Conservation (phyloP, 2,329 filamentous ascomycete species). For the Grosmannia clavigera region DNA sequence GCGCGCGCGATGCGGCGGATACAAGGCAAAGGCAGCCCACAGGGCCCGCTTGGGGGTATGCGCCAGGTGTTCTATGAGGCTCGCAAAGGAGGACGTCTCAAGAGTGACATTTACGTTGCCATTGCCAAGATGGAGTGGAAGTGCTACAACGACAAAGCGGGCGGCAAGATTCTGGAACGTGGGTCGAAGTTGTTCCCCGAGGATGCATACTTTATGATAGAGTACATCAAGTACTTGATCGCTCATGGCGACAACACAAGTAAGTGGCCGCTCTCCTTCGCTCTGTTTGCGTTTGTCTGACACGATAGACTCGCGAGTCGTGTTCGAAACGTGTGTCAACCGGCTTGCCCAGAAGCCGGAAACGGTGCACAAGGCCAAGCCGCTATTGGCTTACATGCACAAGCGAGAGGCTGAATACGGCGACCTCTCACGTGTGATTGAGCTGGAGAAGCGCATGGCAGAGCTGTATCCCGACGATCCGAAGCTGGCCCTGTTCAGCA, state of each 20-base stretch:
- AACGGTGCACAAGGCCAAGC: conserved; percentile 61
- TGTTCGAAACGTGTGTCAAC: conserved; percentile 89
- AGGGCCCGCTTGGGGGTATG: conserved; percentile 51
- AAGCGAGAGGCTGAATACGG: conserved; percentile 92
- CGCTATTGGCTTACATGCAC: conserved; percentile 84
- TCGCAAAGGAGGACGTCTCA: conserved; percentile 72
- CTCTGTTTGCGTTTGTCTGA: conserved; percentile 9
- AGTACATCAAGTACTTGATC: conserved; percentile 92
- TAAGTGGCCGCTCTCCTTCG: conserved; percentile 34
- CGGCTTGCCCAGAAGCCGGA: conserved; percentile 68
- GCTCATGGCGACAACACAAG: conserved; percentile 87
- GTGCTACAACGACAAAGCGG: conserved; percentile 87
- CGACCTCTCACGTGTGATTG: conserved; percentile 79
- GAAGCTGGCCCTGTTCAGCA: conserved; percentile 59
- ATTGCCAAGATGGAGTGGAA: conserved; percentile 89
- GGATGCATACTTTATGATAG: conserved; percentile 83
- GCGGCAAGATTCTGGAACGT: conserved; percentile 90
- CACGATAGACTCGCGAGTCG: conserved; percentile 69
- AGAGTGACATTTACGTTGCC: conserved; percentile 89
- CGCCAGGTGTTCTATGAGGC: conserved; percentile 84
- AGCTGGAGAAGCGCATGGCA: conserved; percentile 83
- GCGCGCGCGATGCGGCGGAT: conserved; percentile 90
- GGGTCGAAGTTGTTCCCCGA: conserved; percentile 88
- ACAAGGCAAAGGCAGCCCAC: conserved; percentile 65
- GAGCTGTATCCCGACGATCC: conserved; percentile 89